Evolutionary conservation across 805 yeast genomes (phyloP).

Genomic region (Candida vaughaniae): DNA sequence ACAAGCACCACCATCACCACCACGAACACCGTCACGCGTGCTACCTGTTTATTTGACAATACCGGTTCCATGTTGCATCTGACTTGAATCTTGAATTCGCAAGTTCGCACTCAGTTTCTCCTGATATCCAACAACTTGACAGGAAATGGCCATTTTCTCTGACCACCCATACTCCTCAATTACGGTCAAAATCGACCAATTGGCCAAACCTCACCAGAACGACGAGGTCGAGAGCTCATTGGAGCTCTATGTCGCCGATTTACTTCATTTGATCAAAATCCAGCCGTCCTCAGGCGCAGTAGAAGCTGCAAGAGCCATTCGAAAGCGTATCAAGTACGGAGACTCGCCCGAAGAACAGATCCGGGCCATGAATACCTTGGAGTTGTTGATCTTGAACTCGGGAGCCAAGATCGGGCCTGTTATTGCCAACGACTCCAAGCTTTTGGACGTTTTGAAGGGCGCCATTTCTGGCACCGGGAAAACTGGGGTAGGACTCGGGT

Average conservation of each 20-base stretch:
- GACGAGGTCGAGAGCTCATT: conserved; percentile 38
- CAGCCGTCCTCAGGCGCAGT: conserved; percentile 38
- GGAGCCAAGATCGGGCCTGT: conserved; percentile 38
- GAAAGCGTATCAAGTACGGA: conserved; percentile 92
- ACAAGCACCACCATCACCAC: conserved; percentile 3
- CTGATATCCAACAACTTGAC: no score
- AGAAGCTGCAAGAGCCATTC: conserved; percentile 88
- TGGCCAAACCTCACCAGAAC: conserved; percentile 42
- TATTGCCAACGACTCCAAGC: conserved; percentile 65
- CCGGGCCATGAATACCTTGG: conserved; percentile 54
- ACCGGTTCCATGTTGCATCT: no score
- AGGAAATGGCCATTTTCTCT: conserved; percentile 28
- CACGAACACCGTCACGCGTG: conserved; percentile 2
- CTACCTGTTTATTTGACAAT: conserved; percentile 4
- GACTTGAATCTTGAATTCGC: no score
- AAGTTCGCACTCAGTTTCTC: no score
- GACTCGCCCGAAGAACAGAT: conserved; percentile 53
- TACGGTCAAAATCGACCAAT: conserved; percentile 59
- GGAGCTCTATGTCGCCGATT: conserved; percentile 52
- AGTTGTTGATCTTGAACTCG: conserved; percentile 42
- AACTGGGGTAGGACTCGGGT: conserved; percentile 37
- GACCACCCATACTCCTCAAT: conserved; percentile 71
- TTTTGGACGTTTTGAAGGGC: conserved; percentile 62
- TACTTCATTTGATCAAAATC: conserved; percentile 50
- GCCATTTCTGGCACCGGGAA: conserved; percentile 40